Evolutionary conservation across 768 basidiomycete species (phyloP), one percentile per base, ranked within the genome.

Genomic region (Mycena filopes): DNA sequence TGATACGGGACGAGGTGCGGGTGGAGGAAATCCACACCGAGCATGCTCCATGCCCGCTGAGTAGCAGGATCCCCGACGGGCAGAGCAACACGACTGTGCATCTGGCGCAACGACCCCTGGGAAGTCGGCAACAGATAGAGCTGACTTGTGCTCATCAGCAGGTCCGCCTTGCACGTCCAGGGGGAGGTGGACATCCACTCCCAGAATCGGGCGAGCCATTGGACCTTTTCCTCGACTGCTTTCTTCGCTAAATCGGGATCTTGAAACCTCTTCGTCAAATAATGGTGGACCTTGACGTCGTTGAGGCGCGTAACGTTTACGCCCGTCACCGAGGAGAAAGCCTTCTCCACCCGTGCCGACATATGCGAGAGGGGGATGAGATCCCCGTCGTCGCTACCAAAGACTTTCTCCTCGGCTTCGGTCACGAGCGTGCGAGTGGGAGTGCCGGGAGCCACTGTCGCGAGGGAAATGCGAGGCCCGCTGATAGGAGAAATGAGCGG

Each of bases 201-300:
- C 76, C 76, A 77, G 49, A 77, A 77, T 20, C 47, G 40, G 12
- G 50, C 38, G 18, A 75, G 59, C 76, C 76, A 77, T 5, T 63
- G 51, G 29, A 73, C 65, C 26, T 66, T 65, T 28, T 23, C 62
- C n/a, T 15, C 20, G 29, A 61, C 58, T 64, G 54, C 60, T n/a
- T 59, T 73, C 46, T 59, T 31, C 15, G 60, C 60, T 3, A 55
- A 60, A 49, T 51, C 47, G 40, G 70, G 61, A 3, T 33, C 36
- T 23, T 56, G 68, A 4, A 64, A 64, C 15, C 33, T 9, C 13
- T 12, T 42, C 20, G 61, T 25, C 29, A 73, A 31, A 71, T 71
- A 46, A 55, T 36, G 36, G 66, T 54, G 25, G 65, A 65, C 43
- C 62, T 71, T 16, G 28, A 33, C 31, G 7, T 5, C 31, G 31